phyloP scores from a whole-genome alignment of 495 filamentous ascomycete species.

The Penicillium cataractarum region DNA sequence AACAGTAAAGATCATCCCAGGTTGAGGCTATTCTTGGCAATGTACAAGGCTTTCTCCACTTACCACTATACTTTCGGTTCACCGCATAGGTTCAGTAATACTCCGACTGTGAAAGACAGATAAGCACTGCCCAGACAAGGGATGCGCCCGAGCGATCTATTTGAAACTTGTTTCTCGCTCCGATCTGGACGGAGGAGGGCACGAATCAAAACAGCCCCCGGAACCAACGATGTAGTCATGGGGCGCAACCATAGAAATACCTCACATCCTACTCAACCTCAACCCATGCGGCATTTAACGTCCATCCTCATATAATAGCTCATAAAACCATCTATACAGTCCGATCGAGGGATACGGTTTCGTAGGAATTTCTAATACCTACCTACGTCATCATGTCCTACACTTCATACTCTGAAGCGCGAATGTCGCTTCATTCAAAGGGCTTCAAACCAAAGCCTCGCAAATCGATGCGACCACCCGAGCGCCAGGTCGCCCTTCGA shows the following conservation, averaged over 20 bases:
- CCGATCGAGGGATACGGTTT: not conserved
- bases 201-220: constrained; percentile 1
- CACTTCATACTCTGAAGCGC: constrained; percentile 21
- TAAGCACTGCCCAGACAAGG: not conserved
- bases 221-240: not conserved
- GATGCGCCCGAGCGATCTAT: not conserved
- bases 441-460: constrained; percentile 15
- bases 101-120: not conserved
- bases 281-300: not conserved
- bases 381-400: constrained; percentile 22
- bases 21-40: not conserved
- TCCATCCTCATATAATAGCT: not conserved
- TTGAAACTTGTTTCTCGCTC: not conserved
- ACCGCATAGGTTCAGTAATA: not conserved
- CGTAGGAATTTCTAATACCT: not conserved
- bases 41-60: not conserved
- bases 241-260: constrained; percentile 5
- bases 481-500: constrained; percentile 30
- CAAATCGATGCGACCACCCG: constrained; percentile 23
- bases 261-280: not conserved
- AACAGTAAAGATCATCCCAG: not conserved
- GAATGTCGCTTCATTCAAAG: constrained; percentile 14
- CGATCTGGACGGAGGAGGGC: not conserved
- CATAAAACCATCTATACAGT: not conserved
- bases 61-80: not conserved